A percentile compares a stretch with the other conserved stretches of the same genome.
These are phyloP conservation scores for Athelia sp. DNA, from an alignment of 1,284 basidiomycete genomes.

Conservation along the genomic window DNA sequence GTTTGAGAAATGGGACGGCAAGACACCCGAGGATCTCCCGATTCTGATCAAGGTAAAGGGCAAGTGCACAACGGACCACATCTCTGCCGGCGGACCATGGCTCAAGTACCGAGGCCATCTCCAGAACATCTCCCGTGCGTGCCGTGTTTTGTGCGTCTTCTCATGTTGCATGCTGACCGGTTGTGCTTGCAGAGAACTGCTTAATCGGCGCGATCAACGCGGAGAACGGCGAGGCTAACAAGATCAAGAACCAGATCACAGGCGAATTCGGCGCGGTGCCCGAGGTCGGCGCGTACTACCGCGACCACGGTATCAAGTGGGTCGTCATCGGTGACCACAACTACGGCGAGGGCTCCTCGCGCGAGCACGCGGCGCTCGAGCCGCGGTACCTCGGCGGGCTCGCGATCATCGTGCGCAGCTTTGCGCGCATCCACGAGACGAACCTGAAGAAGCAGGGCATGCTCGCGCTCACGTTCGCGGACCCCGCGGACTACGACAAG, in stretches of 20 bases:
- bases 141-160: too few relatives aligned
- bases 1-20: slow-evolving; percentile 91
- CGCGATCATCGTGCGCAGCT: slow-evolving; percentile 92
- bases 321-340: slow-evolving; percentile 93
- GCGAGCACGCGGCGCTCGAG: slow-evolving; percentile 97
- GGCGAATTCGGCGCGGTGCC: slow-evolving; percentile 88
- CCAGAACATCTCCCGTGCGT: slow-evolving; percentile 91
- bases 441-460: slow-evolving; percentile 98
- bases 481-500: slow-evolving; percentile 91
- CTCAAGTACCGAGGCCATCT: slow-evolving; percentile 99
- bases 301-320: slow-evolving; percentile 89
- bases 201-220: slow-evolving; percentile 95
- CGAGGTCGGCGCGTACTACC: slow-evolving; percentile 82
- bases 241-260: slow-evolving; percentile 87
- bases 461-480: slow-evolving; percentile 86
- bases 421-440: slow-evolving; percentile 98
- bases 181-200: slow-evolving; percentile 72
- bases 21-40: slow-evolving; percentile 86
- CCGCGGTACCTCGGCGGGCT: slow-evolving; percentile 95
- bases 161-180: neutral
- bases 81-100: slow-evolving; percentile 97
- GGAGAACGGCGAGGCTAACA: slow-evolving; percentile 96
- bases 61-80: slow-evolving; percentile 97
- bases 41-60: slow-evolving; percentile 98
- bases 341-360: slow-evolving; percentile 98